Evolutionary conservation across 2,329 filamentous ascomycete genomes (phyloP).

Genomic region (Botrytis cinerea): DNA sequence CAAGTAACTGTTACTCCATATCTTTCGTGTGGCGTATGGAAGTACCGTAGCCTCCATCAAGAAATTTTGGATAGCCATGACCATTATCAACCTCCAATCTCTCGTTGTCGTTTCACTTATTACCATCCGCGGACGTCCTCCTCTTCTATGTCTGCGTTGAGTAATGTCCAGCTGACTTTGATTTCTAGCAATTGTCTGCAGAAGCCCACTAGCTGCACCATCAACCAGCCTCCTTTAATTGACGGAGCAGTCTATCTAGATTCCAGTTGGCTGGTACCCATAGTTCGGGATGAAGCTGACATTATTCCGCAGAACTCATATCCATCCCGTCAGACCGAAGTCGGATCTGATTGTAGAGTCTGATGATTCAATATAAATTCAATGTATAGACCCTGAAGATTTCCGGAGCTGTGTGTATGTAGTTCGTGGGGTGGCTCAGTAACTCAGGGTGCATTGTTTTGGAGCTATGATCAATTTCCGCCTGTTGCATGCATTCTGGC

Average conservation of each 20-base stretch:
- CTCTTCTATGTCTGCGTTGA: not conserved
- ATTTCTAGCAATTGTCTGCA: not conserved
- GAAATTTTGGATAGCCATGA: not conserved
- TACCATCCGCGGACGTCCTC: not conserved
- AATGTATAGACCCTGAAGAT: not conserved
- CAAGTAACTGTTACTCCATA: not conserved
- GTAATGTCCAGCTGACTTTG: slow-evolving; percentile 4
- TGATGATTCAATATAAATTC: slow-evolving; percentile 6
- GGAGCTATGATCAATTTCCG: slow-evolving; percentile 9
- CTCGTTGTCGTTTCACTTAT: not conserved
- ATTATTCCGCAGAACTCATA: not conserved
- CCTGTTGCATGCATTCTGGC: not conserved
- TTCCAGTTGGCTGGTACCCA: not conserved
- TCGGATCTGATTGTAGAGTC: not conserved
- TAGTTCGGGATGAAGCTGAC: slow-evolving; percentile 3
- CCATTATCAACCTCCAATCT: not conserved
- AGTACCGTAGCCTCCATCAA: not conserved
- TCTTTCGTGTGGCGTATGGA: not conserved
- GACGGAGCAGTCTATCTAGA: not conserved
- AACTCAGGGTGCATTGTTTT: not conserved
- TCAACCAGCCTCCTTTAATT: slow-evolving; percentile 7
- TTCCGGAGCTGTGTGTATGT: not conserved
- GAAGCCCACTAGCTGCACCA: slow-evolving; percentile 7
- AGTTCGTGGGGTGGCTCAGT: not conserved
- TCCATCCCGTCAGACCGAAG: not conserved